A percentile compares a stretch with the other conserved stretches of the same genome.
These are phyloP conservation scores for Monilinia vaccinii-corymbosi DNA, from an alignment of 2,329 filamentous ascomycete genomes.

Conservation along the genomic window DNA sequence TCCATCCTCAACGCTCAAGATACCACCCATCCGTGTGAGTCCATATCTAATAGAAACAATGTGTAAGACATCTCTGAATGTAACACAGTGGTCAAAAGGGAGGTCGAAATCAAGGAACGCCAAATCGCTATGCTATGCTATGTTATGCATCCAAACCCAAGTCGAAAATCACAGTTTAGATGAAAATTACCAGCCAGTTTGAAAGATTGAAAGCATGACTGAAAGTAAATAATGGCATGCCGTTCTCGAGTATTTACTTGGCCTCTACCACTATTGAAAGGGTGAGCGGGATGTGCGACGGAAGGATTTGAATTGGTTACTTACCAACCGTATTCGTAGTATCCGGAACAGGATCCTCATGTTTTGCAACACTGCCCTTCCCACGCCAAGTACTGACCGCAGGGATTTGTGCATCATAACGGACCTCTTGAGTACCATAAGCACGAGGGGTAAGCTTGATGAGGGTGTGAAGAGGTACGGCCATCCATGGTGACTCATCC, in stretches of 20 bases:
- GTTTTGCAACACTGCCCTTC: slow-evolving; percentile 86
- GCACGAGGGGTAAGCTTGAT: slow-evolving; percentile 94
- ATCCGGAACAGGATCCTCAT: slow-evolving; percentile 43
- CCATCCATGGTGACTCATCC: slow-evolving; percentile 93
- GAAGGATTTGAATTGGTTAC: not conserved
- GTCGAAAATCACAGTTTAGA: not conserved
- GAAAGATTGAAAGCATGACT: not conserved
- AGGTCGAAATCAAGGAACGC: not conserved
- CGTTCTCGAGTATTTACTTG: not conserved
- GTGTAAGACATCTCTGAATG: not conserved
- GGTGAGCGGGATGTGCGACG: not conserved
- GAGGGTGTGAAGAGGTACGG: slow-evolving; percentile 89
- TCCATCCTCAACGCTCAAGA: not conserved
- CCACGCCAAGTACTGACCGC: slow-evolving; percentile 94
- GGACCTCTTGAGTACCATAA: slow-evolving; percentile 85
- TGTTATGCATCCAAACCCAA: slow-evolving; percentile 3
- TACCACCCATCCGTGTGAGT: not conserved
- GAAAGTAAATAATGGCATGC: not conserved
- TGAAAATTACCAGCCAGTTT: not conserved
- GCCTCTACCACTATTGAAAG: not conserved
- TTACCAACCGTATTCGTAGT: not conserved
- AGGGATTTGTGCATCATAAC: slow-evolving; percentile 83
- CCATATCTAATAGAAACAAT: not conserved
- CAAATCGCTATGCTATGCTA: slow-evolving; percentile 7
- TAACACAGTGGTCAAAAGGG: not conserved